Evolutionary conservation across 73 alveolate genomes (phyloP).

Genomic region (Tetrahymena elliotti): DNA sequence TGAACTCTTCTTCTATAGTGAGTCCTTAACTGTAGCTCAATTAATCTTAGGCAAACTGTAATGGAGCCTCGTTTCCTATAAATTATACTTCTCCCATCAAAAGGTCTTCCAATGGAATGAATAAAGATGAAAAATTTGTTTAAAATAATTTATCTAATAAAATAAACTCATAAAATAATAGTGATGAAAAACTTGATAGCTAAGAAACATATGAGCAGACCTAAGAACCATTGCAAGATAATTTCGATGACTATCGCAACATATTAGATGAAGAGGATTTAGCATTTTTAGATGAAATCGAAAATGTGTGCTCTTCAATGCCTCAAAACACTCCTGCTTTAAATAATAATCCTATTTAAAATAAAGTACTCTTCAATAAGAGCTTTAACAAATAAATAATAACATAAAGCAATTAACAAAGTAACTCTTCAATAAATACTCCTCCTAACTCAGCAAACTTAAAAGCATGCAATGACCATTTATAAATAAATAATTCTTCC

Average conservation of each 20-base stretch:
- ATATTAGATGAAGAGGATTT: not conserved
- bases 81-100: not conserved
- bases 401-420: not conserved
- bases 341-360: not conserved
- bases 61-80: not conserved
- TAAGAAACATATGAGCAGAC: not conserved
- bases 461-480: not conserved
- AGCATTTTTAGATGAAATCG: not conserved
- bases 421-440: not conserved
- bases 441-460: not conserved
- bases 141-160: not conserved
- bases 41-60: not conserved
- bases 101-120: not conserved
- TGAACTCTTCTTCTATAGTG: not conserved
- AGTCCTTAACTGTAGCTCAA: not conserved
- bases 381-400: not conserved
- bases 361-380: not conserved
- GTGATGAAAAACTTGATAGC: not conserved
- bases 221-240: not conserved
- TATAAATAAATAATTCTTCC: not conserved
- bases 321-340: not conserved
- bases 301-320: not conserved
- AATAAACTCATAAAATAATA: not conserved
- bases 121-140: not conserved
- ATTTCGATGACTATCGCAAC: not conserved